These are phyloP conservation scores for Penicillium brevicompactum DNA, from an alignment of 2,329 filamentous ascomycete species.

Conservation along the genomic window DNA sequence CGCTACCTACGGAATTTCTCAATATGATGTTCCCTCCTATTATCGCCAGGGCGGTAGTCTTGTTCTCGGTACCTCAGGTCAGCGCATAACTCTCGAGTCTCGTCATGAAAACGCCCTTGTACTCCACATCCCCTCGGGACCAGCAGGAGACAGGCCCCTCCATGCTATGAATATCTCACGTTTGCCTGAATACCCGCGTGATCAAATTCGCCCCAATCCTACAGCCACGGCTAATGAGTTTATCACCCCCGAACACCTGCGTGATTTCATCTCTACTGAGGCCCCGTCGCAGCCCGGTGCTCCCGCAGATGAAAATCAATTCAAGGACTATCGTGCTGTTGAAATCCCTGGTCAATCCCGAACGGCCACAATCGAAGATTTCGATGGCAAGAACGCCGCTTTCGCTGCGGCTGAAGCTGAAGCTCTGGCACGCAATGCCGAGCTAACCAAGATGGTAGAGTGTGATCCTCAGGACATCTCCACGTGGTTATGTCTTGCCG, in stretches of 20 bases:
- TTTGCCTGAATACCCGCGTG: neutral
- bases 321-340: conserved; percentile 62
- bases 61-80: conserved; percentile 61
- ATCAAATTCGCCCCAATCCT: neutral
- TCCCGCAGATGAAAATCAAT: conserved; percentile 45
- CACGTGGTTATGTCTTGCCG: conserved; percentile 76
- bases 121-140: conserved; percentile 22
- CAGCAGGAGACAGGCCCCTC: neutral
- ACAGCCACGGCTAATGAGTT: neutral
- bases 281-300: neutral
- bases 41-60: conserved; percentile 70
- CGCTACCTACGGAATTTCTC: conserved; percentile 71
- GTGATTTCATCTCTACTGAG: conserved; percentile 2
- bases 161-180: neutral
- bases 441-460: conserved; percentile 66
- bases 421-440: conserved; percentile 46
- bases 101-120: conserved; percentile 43
- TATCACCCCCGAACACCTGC: neutral
- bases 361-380: conserved; percentile 42
- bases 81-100: conserved; percentile 68
- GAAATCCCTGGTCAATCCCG: conserved; percentile 55
- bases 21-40: conserved; percentile 71
- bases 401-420: conserved; percentile 47
- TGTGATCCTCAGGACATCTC: conserved; percentile 67
- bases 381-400: conserved; percentile 39